Evolutionary conservation across 2,329 filamentous ascomycete genomes (phyloP), one percentile per base, ranked within the genome.

Genomic region (Arachnomyces sp.): DNA sequence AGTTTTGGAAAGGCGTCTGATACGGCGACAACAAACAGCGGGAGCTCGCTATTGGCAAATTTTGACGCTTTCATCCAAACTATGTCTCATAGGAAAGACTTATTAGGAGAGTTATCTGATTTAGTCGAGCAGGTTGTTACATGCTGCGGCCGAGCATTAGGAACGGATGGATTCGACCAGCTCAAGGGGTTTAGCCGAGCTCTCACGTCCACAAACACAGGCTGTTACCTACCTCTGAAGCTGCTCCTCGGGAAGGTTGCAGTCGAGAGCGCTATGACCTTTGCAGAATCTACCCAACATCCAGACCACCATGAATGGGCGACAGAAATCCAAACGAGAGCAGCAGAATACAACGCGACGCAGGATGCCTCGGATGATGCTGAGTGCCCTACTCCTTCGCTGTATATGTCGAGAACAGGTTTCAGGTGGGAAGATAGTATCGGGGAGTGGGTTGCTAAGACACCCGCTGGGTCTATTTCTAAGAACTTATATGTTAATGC

Each of bases 381-480:
- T 40, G 43, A 38, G 17, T 46, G 34, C 39, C 39, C 48, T 36
- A 49, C 47, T n/a, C 36, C 38, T 5, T 50, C 47, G 16, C 33
- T 43, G 7, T 36, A n/a, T 36, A 31, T 25, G 28, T 36, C 16
- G 28, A 40, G 28, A 41, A 54, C 45, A 29, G 54, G 47, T 53
- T 74, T 64, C 55, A 57, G 68, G 25, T 77, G 73, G 73, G 73
- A 76, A 50, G 72, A 74, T 49, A 69, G 67, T 33, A 75, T 77
- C 51, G 67, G 70, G 28, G 73, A 76, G 53, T 77, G 73, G 73
- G 67, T 77, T 37, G 70, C 64, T 13, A 63, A 58, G 20, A 25
- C 20, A 25, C 20, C 20, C 9, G 20, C 20, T 9, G 20, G n/a
- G n/a, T 9, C 20, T 5, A 25, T 25, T 25, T 9, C 20, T 5